Evolutionary conservation across 176 grass and related monocot genomes (phyloP).

Genomic region (Saccharum officinarum): DNA sequence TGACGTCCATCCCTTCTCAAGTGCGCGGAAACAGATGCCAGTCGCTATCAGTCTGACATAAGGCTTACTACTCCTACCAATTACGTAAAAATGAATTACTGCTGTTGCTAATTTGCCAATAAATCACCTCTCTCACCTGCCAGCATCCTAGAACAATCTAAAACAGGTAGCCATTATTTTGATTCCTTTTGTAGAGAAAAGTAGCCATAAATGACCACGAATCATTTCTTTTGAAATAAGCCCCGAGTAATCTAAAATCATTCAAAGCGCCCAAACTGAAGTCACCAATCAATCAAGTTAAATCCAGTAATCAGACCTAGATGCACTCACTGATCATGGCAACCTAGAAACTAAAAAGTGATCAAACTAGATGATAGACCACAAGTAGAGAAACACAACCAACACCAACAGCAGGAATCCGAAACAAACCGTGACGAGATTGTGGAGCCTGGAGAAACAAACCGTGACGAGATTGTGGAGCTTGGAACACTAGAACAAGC

Average conservation of each 20-base stretch:
- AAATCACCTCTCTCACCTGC: neutral
- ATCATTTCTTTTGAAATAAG: neutral
- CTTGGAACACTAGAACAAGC: neutral
- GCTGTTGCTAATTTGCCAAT: neutral
- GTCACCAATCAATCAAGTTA: neutral
- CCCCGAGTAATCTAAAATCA: neutral
- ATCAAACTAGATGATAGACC: neutral
- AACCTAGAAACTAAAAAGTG: neutral
- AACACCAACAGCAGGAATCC: neutral
- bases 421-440: neutral
- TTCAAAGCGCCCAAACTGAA: neutral
- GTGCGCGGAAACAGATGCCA: neutral
- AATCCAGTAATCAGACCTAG: neutral
- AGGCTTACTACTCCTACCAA: neutral
- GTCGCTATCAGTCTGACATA: conserved; percentile 1
- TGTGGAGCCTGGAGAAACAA: too few species aligned
- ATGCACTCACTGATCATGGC: neutral
- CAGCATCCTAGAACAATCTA: conserved; percentile 32
- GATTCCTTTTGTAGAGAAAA: neutral
- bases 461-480: too few species aligned
- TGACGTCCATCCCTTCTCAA: neutral
- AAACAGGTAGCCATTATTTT: neutral
- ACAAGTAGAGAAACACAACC: neutral
- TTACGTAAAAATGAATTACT: neutral
- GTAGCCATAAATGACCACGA: conserved; percentile 1